Conservation (phyloP, 345 rosid species). For the Populus alba region DNA sequence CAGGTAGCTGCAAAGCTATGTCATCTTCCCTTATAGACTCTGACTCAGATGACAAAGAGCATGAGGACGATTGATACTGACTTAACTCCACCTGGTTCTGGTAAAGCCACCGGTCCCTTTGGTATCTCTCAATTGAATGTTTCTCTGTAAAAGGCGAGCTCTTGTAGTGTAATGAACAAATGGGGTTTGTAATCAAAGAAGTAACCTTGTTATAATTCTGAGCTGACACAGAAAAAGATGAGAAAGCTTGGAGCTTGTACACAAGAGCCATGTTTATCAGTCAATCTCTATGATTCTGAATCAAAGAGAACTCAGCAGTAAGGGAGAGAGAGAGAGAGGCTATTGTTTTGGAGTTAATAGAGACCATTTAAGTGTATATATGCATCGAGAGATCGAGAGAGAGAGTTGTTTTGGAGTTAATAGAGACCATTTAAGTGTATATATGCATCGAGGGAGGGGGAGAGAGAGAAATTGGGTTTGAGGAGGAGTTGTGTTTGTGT, state of each 20-base stretch:
- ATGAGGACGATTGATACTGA: not conserved
- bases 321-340: not conserved
- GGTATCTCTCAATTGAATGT: conserved; percentile 26
- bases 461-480: not conserved
- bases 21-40: conserved; percentile 61
- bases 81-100: not conserved
- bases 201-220: not conserved
- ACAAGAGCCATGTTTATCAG: conserved; percentile 15
- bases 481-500: not conserved
- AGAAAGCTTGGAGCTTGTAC: conserved; percentile 12
- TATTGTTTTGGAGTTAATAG: not conserved
- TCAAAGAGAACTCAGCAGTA: not conserved
- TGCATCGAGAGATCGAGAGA: not conserved
- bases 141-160: conserved; percentile 31
- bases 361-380: conserved; percentile 15
- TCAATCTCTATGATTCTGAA: not conserved
- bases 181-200: conserved; percentile 15
- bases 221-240: conserved; percentile 1
- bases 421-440: conserved; percentile 15
- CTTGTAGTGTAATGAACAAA: conserved; percentile 6
- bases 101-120: conserved; percentile 30
- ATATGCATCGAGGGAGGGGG: not conserved
- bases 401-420: not conserved
- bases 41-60: conserved; percentile 25
- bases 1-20: conserved; percentile 88